Evolutionary conservation across 257 asterid genomes (phyloP).

Genomic region (Linaria vulgaris): DNA sequence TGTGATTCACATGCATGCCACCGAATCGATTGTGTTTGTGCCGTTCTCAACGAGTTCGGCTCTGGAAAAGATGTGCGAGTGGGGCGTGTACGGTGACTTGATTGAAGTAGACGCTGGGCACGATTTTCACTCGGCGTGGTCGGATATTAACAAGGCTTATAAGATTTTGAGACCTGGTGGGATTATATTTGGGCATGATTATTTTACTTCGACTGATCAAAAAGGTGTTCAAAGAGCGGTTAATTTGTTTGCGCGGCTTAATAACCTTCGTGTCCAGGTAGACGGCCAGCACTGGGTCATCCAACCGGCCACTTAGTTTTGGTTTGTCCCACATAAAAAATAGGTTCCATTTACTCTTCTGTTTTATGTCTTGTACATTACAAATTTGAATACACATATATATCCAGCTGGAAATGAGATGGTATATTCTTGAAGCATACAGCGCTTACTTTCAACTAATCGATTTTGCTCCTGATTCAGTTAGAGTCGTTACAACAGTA

Average conservation of each 20-base stretch:
- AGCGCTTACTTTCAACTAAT: no score
- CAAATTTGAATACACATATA: no score
- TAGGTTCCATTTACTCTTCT: no score
- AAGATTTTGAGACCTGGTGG: conserved; percentile 54
- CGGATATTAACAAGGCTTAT: conserved; percentile 55
- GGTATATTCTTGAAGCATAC: no score
- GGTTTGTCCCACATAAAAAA: no score
- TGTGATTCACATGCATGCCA: conserved; percentile 12
- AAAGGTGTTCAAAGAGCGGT: conserved; percentile 60
- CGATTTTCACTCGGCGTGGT: conserved; percentile 74
- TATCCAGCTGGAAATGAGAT: no score
- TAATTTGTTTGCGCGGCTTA: conserved; percentile 45
- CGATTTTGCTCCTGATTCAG: no score
- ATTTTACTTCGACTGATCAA: conserved; percentile 13
- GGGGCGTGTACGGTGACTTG: conserved; percentile 71
- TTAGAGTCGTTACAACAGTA: no score
- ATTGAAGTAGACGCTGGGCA: conserved; percentile 70
- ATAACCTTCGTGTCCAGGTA: conserved; percentile 35
- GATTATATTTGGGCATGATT: conserved; percentile 62
- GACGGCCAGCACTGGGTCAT: conserved; percentile 62
- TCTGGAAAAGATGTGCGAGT: conserved; percentile 55
- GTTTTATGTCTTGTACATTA: no score
- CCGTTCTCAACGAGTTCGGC: conserved; percentile 65
- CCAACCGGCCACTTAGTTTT: no score
- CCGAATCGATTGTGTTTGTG: conserved; percentile 28